Percentiles rank a stretch among this genome's conserved stretches.
Conservation (phyloP, 192 early-diverging fungal species). For the Coemansia sp. region DNA sequence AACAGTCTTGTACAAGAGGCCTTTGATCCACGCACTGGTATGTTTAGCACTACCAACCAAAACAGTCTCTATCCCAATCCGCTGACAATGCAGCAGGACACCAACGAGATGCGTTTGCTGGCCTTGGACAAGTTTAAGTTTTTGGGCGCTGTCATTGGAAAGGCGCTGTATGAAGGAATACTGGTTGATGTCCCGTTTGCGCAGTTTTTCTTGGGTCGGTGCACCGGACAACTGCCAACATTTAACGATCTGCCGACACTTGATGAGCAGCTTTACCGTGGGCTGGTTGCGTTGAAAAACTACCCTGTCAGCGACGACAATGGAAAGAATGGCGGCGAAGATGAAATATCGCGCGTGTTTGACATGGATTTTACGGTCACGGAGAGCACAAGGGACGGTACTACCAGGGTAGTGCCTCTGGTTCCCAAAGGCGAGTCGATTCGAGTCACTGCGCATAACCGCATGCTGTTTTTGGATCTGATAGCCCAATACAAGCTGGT, state of each 20-base stretch:
- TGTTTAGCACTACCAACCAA: constrained; percentile 65
- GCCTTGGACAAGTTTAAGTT: constrained; percentile 68
- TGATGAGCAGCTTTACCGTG: constrained; percentile 74
- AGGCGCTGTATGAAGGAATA: constrained; percentile 84
- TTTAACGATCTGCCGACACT: constrained; percentile 78
- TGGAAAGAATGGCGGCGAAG: constrained; percentile 28
- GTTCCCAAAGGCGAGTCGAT: constrained; percentile 72
- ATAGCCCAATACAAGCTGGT: constrained; percentile 89
- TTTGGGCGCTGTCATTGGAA: constrained; percentile 76
- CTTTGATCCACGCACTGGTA: constrained; percentile 65
- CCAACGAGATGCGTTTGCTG: constrained; percentile 19
- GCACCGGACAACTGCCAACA: constrained; percentile 63
- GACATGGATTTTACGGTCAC: constrained; percentile 67
- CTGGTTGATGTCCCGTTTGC: constrained; percentile 79
- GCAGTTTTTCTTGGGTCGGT: constrained; percentile 76
- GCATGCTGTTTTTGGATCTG: constrained; percentile 81
- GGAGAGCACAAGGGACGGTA: constrained; percentile 43
- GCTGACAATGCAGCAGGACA: constrained; percentile 26
- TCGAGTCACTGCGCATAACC: constrained; percentile 81
- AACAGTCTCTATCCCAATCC: constrained; percentile 75
- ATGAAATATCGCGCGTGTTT: constrained; percentile 58
- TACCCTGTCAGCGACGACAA: constrained; percentile 39
- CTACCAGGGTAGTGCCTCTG: constrained; percentile 58
- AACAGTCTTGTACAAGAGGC: constrained; percentile 71
- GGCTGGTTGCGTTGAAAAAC: constrained; percentile 69